A percentile compares a stretch with the other conserved stretches of the same genome.
phyloP scores from a whole-genome alignment of 2,329 filamentous ascomycete species.

The Aureobasidium sp. region DNA sequence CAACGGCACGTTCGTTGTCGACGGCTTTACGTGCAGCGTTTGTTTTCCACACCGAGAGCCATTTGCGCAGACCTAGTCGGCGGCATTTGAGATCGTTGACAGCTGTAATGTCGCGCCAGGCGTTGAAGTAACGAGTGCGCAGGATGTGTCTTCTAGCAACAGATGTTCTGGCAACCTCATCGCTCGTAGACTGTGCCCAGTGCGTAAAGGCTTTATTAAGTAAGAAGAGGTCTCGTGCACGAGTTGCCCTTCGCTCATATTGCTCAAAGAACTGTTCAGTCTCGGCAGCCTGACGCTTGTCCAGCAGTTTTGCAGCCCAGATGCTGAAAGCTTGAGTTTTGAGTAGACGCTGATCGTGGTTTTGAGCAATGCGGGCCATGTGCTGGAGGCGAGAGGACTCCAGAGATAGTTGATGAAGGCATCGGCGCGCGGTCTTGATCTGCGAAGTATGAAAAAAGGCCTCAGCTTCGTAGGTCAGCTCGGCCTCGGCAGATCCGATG shows the following conservation, averaged over 20 bases:
- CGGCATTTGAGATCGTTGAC: conserved; percentile 51
- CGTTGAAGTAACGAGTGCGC: conserved; percentile 60
- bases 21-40: conserved; percentile 33
- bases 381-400: conserved; percentile 36
- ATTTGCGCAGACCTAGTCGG: conserved; percentile 48
- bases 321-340: conserved; percentile 47
- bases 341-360: conserved; percentile 44
- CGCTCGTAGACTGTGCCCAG: conserved; percentile 60
- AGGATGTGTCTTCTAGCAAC: conserved; percentile 65
- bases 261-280: conserved; percentile 49
- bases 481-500: background rate
- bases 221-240: conserved; percentile 60
- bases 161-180: conserved; percentile 59
- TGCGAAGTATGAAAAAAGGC: conserved; percentile 8
- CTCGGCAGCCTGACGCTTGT: conserved; percentile 38
- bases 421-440: conserved; percentile 33
- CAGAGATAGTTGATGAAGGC: conserved; percentile 35
- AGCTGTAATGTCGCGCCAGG: conserved; percentile 60
- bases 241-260: conserved; percentile 53
- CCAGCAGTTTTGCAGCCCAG: conserved; percentile 38
- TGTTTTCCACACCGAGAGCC: conserved; percentile 47
- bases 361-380: conserved; percentile 33
- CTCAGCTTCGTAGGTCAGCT: background rate
- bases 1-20: conserved; percentile 29
- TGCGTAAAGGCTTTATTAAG: conserved; percentile 58